Conservation (phyloP, 176 grass and related monocot genomes). For the Avena insularis region DNA sequence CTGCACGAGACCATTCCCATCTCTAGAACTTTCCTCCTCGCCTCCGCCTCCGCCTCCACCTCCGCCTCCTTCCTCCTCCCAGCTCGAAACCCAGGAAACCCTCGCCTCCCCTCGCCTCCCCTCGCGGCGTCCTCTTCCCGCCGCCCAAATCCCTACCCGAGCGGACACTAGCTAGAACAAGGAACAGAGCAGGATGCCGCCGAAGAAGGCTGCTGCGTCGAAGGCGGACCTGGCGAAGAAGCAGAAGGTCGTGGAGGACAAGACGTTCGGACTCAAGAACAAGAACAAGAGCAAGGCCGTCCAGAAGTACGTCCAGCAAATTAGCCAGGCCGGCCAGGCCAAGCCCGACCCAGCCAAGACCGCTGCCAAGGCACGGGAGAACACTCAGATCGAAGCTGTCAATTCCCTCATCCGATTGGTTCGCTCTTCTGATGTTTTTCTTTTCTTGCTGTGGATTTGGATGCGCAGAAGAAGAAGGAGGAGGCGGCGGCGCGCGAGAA, state of each 20-base stretch:
- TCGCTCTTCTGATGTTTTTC: conserved; percentile 15
- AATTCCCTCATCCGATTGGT: conserved; percentile 12
- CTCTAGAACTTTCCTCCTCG: conserved; percentile 58
- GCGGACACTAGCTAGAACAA: neutral
- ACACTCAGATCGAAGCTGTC: conserved; percentile 42
- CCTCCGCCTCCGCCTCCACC: conserved; percentile 50
- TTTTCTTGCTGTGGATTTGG: conserved; percentile 31
- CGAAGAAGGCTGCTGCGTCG: conserved; percentile 70
- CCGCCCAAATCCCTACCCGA: neutral
- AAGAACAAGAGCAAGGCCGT: conserved; percentile 99
- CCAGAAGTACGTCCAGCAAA: conserved; percentile 94
- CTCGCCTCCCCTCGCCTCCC: neutral
- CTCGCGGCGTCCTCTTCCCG: conserved; percentile 31
- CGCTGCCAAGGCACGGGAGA: conserved; percentile 66
- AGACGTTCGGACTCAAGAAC: conserved; percentile 99
- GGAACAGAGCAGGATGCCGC: conserved; percentile 69
- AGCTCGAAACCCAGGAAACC: conserved; percentile 59
- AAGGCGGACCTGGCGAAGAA: conserved; percentile 93
- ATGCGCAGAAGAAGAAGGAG: conserved; percentile 97
- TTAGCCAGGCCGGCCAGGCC: conserved; percentile 78
- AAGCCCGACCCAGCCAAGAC: conserved; percentile 76
- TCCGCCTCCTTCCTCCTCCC: conserved; percentile 46
- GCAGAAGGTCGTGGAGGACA: conserved; percentile 99
- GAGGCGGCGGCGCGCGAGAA: conserved; percentile 93
- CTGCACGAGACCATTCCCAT: conserved; percentile 37